Conservation (phyloP, 2,329 filamentous ascomycete species). For the Phaeosphaeria sp. region DNA sequence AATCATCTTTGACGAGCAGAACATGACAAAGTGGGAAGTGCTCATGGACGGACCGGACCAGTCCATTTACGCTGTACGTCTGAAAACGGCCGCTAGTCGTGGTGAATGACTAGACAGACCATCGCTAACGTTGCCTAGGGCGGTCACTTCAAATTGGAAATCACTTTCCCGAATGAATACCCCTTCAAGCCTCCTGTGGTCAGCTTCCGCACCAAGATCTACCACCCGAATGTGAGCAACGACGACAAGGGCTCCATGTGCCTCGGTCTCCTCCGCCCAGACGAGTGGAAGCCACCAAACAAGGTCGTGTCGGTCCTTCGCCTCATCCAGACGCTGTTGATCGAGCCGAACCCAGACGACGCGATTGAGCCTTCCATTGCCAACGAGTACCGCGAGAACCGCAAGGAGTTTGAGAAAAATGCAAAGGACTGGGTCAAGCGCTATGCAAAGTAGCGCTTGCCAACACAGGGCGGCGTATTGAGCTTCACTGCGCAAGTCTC, state of each 20-base stretch:
- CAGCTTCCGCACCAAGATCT: slow-evolving; percentile 86
- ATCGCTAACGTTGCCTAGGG: slow-evolving; percentile 54
- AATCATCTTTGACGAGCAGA: slow-evolving; percentile 63
- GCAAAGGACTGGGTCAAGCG: slow-evolving; percentile 76
- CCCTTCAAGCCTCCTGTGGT: slow-evolving; percentile 87
- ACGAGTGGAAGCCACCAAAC: slow-evolving; percentile 91
- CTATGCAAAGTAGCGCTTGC: slow-evolving; percentile 64
- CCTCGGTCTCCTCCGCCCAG: slow-evolving; percentile 79
- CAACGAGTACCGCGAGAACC: slow-evolving; percentile 77
- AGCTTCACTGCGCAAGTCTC: not conserved
- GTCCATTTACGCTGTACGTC: slow-evolving; percentile 70
- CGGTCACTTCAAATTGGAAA: slow-evolving; percentile 75
- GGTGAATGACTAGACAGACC: not conserved
- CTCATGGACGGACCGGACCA: slow-evolving; percentile 69
- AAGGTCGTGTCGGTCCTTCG: slow-evolving; percentile 78
- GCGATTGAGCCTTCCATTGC: slow-evolving; percentile 87
- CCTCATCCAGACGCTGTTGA: slow-evolving; percentile 75
- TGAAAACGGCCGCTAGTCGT: not conserved
- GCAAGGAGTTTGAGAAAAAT: slow-evolving; percentile 73
- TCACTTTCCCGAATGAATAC: slow-evolving; percentile 80
- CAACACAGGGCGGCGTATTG: not conserved
- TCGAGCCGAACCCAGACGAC: slow-evolving; percentile 86
- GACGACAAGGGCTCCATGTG: slow-evolving; percentile 86
- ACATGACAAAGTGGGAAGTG: slow-evolving; percentile 73
- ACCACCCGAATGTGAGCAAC: slow-evolving; percentile 94